Evolutionary conservation across 805 yeast species (phyloP).

Genomic region (Ogataea dorogensis): DNA sequence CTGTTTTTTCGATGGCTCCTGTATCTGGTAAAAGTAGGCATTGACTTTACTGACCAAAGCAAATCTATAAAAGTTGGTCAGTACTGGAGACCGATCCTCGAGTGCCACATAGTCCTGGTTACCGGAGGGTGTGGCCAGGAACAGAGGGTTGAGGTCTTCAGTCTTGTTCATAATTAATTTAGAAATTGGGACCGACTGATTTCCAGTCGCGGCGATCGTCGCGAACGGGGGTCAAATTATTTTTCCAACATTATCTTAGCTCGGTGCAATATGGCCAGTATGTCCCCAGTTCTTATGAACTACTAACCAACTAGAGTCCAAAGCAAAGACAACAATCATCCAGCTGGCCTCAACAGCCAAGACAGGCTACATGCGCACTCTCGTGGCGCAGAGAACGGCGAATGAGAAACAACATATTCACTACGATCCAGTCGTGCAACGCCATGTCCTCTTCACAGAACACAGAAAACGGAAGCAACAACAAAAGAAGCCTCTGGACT

Average conservation of each 20-base stretch:
- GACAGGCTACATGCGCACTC: constrained; percentile 83
- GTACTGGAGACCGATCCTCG: constrained; percentile 23
- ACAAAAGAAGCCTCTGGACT: constrained; percentile 47
- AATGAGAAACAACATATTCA: constrained; percentile 77
- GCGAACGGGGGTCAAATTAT: constrained; percentile 1
- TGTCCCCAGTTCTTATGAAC: constrained; percentile 2
- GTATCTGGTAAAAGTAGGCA: constrained; percentile 33
- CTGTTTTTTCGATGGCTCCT: constrained; percentile 11
- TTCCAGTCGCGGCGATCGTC: constrained; percentile 13
- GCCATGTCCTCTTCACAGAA: constrained; percentile 90
- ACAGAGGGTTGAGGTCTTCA: constrained; percentile 26
- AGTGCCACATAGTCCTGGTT: constrained; percentile 4
- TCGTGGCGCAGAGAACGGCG: constrained; percentile 78
- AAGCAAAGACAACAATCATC: constrained; percentile 77
- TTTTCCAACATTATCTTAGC: constrained; percentile 1
- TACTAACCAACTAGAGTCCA: constrained; percentile 45
- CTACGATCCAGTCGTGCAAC: constrained; percentile 83
- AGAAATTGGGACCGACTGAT: not conserved
- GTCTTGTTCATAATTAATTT: not conserved
- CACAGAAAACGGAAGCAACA: constrained; percentile 78
- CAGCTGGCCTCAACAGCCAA: constrained; percentile 86
- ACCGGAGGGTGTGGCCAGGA: constrained; percentile 14
- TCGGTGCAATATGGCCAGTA: constrained; percentile 24
- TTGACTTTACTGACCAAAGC: constrained; percentile 29
- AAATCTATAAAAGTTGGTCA: constrained; percentile 33